These are phyloP conservation scores for Tylopilus sp. DNA, from an alignment of 768 basidiomycete genomes.

Conservation along the genomic window DNA sequence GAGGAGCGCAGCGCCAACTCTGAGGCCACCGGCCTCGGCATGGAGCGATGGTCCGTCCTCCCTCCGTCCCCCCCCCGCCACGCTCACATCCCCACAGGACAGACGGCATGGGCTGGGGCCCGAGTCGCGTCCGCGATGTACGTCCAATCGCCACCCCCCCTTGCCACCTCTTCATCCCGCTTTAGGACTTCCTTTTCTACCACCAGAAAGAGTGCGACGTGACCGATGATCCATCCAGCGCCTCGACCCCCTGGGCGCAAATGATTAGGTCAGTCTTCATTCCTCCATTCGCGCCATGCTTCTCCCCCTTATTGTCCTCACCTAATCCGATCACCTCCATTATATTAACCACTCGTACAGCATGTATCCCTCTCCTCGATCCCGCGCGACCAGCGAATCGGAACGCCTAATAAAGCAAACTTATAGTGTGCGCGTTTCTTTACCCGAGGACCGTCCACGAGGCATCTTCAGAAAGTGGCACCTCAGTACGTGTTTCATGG, in stretches of 20 bases:
- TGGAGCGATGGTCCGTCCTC: slow-evolving; percentile 69
- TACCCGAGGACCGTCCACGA: slow-evolving; percentile 42
- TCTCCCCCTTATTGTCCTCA: slow-evolving; percentile 21
- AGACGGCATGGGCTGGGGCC: slow-evolving; percentile 80
- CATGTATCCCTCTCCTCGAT: slow-evolving; percentile 41
- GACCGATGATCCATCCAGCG: slow-evolving; percentile 36
- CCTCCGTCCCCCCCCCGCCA: neutral
- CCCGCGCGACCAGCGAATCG: slow-evolving; percentile 35
- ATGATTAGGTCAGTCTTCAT: slow-evolving; percentile 55
- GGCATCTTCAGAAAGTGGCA: slow-evolving; percentile 50
- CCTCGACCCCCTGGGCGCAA: slow-evolving; percentile 72
- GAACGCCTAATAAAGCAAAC: slow-evolving; percentile 54
- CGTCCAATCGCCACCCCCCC: neutral
- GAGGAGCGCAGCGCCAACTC: slow-evolving; percentile 83
- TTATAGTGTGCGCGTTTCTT: slow-evolving; percentile 48
- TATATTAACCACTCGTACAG: slow-evolving; percentile 18
- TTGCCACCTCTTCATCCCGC: slow-evolving; percentile 3
- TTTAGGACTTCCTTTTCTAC: slow-evolving; percentile 54
- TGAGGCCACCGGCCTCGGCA: slow-evolving; percentile 78
- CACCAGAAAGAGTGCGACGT: slow-evolving; percentile 46
- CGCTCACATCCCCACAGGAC: slow-evolving; percentile 35
- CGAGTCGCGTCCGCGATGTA: slow-evolving; percentile 63
- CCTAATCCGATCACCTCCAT: slow-evolving; percentile 31
- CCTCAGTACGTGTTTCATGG: slow-evolving; percentile 41
- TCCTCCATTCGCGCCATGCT: slow-evolving; percentile 9